Base-by-base conservation (phyloP, 2,329 filamentous ascomycete species). In the Botrytis squamosa region DNA sequence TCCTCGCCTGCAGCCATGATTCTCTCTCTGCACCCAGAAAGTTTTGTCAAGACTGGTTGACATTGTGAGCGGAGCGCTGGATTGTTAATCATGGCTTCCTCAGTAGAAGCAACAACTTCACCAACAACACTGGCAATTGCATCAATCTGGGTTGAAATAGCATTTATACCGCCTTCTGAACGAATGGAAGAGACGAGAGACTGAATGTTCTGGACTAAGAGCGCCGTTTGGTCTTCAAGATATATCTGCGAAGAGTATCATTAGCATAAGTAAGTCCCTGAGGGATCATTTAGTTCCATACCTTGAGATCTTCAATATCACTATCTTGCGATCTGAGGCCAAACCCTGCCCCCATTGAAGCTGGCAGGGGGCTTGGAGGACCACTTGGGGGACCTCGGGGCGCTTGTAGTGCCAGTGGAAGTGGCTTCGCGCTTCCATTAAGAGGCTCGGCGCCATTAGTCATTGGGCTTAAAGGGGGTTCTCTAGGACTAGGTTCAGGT, bases 211-310 rank as follows among this genome's bases (percentile, higher is more conserved):
- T 93, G 90, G 40, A 96, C 91, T 74, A 97, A 87, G 4, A 90
- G 85, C 69, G 93, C 92, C 18, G 92, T 95, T 81, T 96, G 93
- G 80, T 95, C 92, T 80, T 96, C 92, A 52, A 97, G 88, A 80
- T 94, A 95, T 74, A 93, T 88, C 89, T 92, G 70, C 52, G 73
- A 44, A 60, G 63, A 63, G 77, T 71, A 79, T 80, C 76, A 80
- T 80, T 77, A 80, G 75, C 67, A 71, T 59, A 46, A 70, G 36
- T 62, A 20, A 36, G 62, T n/a, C 38, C 49, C 12, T n/a, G 25
- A 10, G 18, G 62, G 10, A 36, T 16, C 10, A 29, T 42, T 20
- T 60, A 18, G 16, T 63, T 79, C 46, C 79, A 80, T 82, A 89
- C 88, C 85, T 90, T 90, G 73, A 91, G 85, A 77, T 90, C 88